A percentile compares a stretch with the other conserved stretches of the same genome.
These are phyloP conservation scores for Fusarium haematococcum DNA, from an alignment of 2,329 filamentous ascomycete species.

Conservation along the genomic window DNA sequence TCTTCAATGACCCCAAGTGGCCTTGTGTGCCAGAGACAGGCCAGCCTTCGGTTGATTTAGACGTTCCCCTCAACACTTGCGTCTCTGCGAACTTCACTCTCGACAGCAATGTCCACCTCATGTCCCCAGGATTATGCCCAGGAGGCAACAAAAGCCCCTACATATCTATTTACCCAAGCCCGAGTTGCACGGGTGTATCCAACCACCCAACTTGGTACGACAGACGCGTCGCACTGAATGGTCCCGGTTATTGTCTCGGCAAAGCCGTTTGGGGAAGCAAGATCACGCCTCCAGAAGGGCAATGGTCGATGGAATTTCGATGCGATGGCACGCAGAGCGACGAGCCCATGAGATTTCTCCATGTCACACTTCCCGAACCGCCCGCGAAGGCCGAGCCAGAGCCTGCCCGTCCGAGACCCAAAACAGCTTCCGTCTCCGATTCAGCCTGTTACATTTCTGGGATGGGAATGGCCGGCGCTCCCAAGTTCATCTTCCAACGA, in stretches of 20 bases:
- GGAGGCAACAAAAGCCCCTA: conserved; percentile 6
- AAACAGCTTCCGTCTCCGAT: conserved; percentile 20
- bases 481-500: conserved; percentile 14
- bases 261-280: conserved; percentile 9
- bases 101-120: conserved; percentile 9
- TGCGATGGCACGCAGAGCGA: background rate
- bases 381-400: background rate
- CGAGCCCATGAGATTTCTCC: background rate
- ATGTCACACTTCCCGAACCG: background rate
- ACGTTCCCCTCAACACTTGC: conserved; percentile 14
- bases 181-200: conserved; percentile 8
- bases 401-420: conserved; percentile 2
- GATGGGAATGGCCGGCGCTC: conserved; percentile 4
- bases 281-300: background rate
- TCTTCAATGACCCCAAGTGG: background rate
- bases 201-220: conserved; percentile 11
- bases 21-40: background rate
- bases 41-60: background rate
- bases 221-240: background rate
- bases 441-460: conserved; percentile 21
- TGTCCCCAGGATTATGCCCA: conserved; percentile 3
- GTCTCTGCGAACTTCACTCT: conserved; percentile 26
- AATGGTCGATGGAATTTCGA: conserved; percentile 21
- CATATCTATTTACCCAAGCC: conserved; percentile 4
- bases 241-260: conserved; percentile 16